Base-by-base conservation (phyloP, 2,329 filamentous ascomycete genomes). In the Bipolaris bicolor region DNA sequence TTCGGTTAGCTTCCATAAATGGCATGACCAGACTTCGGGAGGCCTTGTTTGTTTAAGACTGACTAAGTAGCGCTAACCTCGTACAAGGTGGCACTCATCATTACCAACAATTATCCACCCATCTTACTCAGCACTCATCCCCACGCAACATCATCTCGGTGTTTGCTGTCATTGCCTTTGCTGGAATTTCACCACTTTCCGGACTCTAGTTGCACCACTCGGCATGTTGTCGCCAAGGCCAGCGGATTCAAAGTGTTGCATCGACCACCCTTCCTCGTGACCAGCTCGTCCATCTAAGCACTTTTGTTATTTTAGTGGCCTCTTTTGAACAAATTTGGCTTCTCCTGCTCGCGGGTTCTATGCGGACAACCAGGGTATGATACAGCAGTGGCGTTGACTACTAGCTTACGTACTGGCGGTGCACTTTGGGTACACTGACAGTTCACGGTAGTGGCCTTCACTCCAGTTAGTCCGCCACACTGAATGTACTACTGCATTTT, bases 41-140 rank as follows among this genome's bases (percentile, higher is more conserved):
- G 46, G 46, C 33, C 34, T 37, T 37, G 46, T 48, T 24, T 34
- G 33, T 37, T 37, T n/a, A 20, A 36, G 20, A 45, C 48, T 66
- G 62, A 64, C 60, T 61, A 58, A 60, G 44, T 6, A 40, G 33
- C 60, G 43, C 61, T 62, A 65, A 51, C 33, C 44, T 53, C 37
- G 36, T 36, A 41, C 44, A 26, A 47, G 49, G 43, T 48, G 36
- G 36, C 37, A 49, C 44, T 55, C 37, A 49, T 40, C 54, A 56
- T 64, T 62, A 61, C 57, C 54, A 62, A 64, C 53, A 55, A 60
- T 57, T 46, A 60, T 62, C 59, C 60, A 55, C 55, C 40, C 51
- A 22, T 57, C 65, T 68, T 64, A 66, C 64, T 68, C 65, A 67
- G 58, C 60, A 48, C 24, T 55, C 37, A 26, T 47, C 45, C 53